Base-by-base conservation (phyloP, 208 protist genomes). In the Trypanosoma melophagium region DNA sequence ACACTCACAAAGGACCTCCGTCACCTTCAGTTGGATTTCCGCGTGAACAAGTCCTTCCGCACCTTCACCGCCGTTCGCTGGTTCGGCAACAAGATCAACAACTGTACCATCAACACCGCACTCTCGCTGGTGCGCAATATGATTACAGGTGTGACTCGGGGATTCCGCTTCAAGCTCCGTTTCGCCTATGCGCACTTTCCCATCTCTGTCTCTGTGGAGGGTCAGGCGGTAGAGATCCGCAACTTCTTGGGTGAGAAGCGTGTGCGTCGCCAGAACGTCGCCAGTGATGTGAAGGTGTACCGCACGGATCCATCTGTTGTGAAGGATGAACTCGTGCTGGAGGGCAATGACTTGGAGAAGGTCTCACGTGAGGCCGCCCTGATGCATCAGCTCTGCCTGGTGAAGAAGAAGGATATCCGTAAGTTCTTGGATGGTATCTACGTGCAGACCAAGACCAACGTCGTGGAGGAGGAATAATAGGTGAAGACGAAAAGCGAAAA, bases 371-470 rank as follows among this genome's bases (percentile, higher is more conserved):
- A 94, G 80, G 88, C 97, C 57, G 97, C 98, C 60, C 66, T 93
- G 49, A 98, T 99, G 84, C 96, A 99, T 68, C 83, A 98, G 83
- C 84, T 95, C 57, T 95, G 85, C 76, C 68, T 97, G 55, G 97
- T 99, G 56, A 97, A 94, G 83, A 94, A 98, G 66, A 99, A 99
- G 92, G 99, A 99, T 99, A 99, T 99, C 87, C 96, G 99, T 90
- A 99, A 99, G 96, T 99, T 99, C 97, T 83, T 99, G 13, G 99
- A 99, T 86, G 99, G 99, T 94, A 96, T 99, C 81, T 99, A 99
- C 82, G 97, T 99, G 31, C 93, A 91, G 79, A 95, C 97, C 56
- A 98, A 97, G 85, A 92, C 91, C 58, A 87, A 90, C 83, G 77
- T 98, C 53, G 77, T 89, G 55, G 84, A 66, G 22, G 81, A 81